phyloP scores from a whole-genome alignment of 305 asterid genomes.

The Solanum hybrid region DNA sequence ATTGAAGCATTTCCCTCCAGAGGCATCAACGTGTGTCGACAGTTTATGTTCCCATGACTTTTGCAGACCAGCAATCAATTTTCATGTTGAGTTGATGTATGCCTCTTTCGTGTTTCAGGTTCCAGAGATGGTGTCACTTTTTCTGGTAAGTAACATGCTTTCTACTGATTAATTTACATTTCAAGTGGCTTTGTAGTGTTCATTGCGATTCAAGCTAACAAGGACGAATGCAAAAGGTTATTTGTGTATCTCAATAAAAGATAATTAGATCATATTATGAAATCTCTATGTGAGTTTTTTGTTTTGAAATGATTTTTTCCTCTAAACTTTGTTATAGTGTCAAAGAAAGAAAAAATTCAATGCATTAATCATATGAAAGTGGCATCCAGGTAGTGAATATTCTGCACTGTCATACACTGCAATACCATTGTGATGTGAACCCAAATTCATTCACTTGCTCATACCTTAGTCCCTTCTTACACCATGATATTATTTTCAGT shows the following conservation, averaged over 20 bases:
- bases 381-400: background rate
- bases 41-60: slow-evolving; percentile 41
- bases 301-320: background rate
- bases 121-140: slow-evolving; percentile 44
- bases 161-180: background rate
- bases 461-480: background rate
- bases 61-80: slow-evolving; percentile 50
- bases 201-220: background rate
- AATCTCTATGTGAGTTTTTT: background rate
- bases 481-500: background rate
- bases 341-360: background rate
- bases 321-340: background rate
- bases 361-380: background rate
- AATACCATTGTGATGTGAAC: background rate
- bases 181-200: background rate
- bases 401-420: background rate
- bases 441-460: background rate
- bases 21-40: slow-evolving; percentile 55
- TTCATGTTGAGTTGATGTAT: slow-evolving; percentile 56
- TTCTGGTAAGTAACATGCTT: slow-evolving; percentile 32
- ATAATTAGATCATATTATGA: background rate
- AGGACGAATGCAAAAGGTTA: background rate
- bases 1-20: slow-evolving; percentile 42
- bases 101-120: slow-evolving; percentile 45
- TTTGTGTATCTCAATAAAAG: background rate